Conservation (phyloP, 345 rosid species). For the Euphorbia peplus region DNA sequence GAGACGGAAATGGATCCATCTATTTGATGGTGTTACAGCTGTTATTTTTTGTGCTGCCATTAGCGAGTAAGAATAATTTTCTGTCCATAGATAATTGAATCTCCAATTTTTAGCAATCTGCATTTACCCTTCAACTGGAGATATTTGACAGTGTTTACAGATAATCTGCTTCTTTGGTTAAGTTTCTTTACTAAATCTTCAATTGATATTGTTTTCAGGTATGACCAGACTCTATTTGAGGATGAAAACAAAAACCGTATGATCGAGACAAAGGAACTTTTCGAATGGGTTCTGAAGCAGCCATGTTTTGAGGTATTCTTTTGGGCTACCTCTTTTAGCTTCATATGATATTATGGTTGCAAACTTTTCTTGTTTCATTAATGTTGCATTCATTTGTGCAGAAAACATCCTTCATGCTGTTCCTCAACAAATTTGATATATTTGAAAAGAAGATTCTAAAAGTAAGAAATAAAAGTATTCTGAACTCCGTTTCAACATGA, state of each 20-base stretch:
- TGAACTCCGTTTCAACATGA: background rate
- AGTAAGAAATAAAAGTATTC: conserved; percentile 38
- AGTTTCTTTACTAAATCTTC: background rate
- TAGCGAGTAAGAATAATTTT: conserved; percentile 78
- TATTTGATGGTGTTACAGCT: conserved; percentile 98
- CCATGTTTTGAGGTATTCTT: conserved; percentile 87
- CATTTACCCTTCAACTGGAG: background rate
- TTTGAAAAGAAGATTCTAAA: conserved; percentile 91
- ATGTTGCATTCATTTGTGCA: conserved; percentile 33
- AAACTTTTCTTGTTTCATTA: background rate
- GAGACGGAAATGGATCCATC: conserved; percentile 99
- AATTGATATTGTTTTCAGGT: conserved; percentile 40
- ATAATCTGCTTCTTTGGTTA: background rate
- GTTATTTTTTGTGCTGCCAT: conserved; percentile 97
- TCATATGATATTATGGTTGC: background rate
- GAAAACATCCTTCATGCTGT: conserved; percentile 99
- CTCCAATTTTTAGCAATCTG: background rate
- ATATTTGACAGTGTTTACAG: background rate
- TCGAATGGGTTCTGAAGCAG: conserved; percentile 96
- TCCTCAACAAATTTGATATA: conserved; percentile 91
- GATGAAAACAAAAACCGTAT: conserved; percentile 86
- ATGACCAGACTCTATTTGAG: conserved; percentile 90
- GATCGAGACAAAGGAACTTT: conserved; percentile 92
- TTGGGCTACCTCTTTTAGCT: background rate
- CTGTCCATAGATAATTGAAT: background rate